Conservation (phyloP, 495 filamentous ascomycete genomes). For the Aspergillus cavernicola region DNA sequence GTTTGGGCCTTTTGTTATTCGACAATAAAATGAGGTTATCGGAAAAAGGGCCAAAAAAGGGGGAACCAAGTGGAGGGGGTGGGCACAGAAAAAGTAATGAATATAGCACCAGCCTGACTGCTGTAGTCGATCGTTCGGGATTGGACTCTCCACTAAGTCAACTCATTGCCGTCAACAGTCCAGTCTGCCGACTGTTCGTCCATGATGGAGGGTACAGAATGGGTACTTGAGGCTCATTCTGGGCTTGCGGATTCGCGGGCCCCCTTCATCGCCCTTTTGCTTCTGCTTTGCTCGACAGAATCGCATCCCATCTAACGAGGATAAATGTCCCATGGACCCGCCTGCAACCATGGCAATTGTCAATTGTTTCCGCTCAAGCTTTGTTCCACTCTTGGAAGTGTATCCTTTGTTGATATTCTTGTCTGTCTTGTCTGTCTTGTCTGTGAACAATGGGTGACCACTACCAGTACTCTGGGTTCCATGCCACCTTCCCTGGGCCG, state of each 20-base stretch:
- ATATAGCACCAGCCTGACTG: background rate
- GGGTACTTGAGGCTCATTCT: constrained; percentile 4
- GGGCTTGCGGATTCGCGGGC: background rate
- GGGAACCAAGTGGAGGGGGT: background rate
- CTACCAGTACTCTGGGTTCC: constrained; percentile 14
- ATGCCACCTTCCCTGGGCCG: background rate
- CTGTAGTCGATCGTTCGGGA: too few relatives aligned
- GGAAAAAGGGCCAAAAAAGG: background rate
- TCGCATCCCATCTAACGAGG: background rate
- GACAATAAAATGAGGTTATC: background rate
- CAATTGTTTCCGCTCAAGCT: background rate
- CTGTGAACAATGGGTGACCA: constrained; percentile 23
- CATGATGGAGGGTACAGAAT: constrained; percentile 1
- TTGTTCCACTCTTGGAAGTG: background rate
- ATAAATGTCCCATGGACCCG: background rate
- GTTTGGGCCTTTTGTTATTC: background rate
- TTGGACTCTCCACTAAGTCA: too few relatives aligned
- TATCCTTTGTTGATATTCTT: constrained; percentile 1
- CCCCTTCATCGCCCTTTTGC: background rate
- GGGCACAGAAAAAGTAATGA: background rate
- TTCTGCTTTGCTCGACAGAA: background rate
- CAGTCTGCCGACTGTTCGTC: background rate
- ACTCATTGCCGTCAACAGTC: background rate
- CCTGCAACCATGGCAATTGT: background rate
- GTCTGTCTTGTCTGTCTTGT: background rate